These are phyloP conservation scores for Saprolegnia parasitica DNA, from an alignment of 352 stramenopile genomes.

Conservation along the genomic window DNA sequence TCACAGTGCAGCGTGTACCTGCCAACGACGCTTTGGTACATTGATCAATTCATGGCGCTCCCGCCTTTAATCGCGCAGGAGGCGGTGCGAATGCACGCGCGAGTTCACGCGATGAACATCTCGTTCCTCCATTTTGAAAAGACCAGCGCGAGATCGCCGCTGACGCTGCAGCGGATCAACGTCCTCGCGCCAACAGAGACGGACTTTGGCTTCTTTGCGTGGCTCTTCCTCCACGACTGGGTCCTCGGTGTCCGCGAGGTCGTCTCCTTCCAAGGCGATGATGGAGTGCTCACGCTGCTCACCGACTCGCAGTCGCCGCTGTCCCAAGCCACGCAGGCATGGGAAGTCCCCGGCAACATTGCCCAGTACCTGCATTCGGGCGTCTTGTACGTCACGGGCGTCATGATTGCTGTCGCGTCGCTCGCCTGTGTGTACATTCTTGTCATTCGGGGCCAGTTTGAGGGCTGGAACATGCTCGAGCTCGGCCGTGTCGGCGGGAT, in stretches of 20 bases:
- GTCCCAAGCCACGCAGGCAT: neutral
- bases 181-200: too few species aligned
- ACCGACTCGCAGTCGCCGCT: neutral
- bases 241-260: constrained; percentile 13
- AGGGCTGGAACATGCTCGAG: neutral
- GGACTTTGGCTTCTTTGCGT: constrained; percentile 5
- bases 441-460: neutral
- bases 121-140: too few species aligned
- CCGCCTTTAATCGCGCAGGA: too few species aligned
- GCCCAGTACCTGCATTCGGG: neutral
- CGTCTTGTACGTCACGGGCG: neutral
- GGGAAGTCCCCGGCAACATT: neutral
- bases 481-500: constrained; percentile 10
- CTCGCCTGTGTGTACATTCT: constrained; percentile 3
- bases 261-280: constrained; percentile 11
- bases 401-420: constrained; percentile 4
- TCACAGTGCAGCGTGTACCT: too few species aligned
- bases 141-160: neutral
- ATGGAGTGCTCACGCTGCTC: neutral
- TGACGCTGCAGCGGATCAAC: neutral
- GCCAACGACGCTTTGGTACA: too few species aligned
- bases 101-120: too few species aligned
- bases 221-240: constrained; percentile 19
- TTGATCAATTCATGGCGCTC: too few species aligned
- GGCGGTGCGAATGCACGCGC: too few species aligned